These are phyloP conservation scores for Penicillium rolfsii DNA, from an alignment of 2,329 filamentous ascomycete genomes.

Conservation along the genomic window DNA sequence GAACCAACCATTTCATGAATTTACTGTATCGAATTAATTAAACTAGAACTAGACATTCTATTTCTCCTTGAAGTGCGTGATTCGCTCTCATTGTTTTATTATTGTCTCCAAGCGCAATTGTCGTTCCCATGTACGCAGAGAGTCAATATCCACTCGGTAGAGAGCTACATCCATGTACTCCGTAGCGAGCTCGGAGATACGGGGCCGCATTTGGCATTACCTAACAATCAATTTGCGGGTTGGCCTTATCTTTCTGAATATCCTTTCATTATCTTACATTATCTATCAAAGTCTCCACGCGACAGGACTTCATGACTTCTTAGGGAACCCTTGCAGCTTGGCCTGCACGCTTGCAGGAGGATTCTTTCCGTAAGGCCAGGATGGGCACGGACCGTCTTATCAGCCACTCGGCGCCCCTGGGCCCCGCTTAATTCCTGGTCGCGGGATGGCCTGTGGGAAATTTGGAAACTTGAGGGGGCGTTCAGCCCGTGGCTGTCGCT, in stretches of 20 bases:
- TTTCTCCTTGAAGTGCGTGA: too few relatives aligned
- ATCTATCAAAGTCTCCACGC: background rate
- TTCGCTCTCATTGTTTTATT: too few relatives aligned
- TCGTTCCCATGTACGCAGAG: too few relatives aligned
- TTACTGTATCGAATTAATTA: too few relatives aligned
- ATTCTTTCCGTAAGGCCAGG: background rate
- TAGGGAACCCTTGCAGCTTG: background rate
- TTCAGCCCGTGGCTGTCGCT: background rate
- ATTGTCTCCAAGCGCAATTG: too few relatives aligned
- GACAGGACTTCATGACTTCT: background rate
- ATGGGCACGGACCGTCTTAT: background rate
- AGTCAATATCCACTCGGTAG: too few relatives aligned
- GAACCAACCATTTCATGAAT: too few relatives aligned
- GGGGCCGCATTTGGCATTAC: background rate
- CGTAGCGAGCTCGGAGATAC: too few relatives aligned
- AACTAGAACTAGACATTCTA: too few relatives aligned
- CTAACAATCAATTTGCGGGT: background rate
- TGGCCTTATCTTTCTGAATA: background rate
- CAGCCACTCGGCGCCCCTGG: constrained; percentile 4
- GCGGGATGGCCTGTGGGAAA: constrained; percentile 4
- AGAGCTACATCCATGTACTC: too few relatives aligned
- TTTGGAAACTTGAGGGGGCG: background rate
- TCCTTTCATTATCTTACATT: background rate
- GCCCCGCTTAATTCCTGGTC: background rate
- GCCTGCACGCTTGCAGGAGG: background rate